phyloP scores from a whole-genome alignment of 306 rosid species.

The Rosa multiflora region DNA sequence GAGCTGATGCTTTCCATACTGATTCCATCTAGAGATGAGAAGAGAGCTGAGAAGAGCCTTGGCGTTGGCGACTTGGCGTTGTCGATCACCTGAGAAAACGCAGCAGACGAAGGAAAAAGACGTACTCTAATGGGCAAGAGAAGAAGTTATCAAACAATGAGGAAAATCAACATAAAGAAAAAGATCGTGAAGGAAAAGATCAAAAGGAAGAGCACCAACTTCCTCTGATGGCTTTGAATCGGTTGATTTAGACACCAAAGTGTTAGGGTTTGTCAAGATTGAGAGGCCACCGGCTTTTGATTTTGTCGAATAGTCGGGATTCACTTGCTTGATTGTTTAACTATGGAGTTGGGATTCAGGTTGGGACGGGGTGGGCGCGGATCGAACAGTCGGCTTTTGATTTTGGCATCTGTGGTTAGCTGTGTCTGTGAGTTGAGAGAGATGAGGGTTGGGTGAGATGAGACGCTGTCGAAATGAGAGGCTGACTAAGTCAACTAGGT shows the following conservation, averaged over 20 bases:
- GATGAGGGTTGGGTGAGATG: no score
- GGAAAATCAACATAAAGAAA: background rate
- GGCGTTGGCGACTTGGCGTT: no score
- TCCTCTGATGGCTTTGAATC: conserved; percentile 64
- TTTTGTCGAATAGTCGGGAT: conserved; percentile 32
- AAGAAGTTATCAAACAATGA: background rate
- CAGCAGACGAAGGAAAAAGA: background rate
- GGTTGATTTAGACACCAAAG: conserved; percentile 56
- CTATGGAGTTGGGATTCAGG: conserved; percentile 67
- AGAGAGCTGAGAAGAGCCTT: no score
- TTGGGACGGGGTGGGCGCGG: conserved; percentile 36
- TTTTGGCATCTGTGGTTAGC: no score
- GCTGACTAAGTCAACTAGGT: no score
- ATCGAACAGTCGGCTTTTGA: no score
- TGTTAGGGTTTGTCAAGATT: conserved; percentile 53
- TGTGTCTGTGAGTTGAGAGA: no score
- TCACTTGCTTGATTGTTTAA: conserved; percentile 62
- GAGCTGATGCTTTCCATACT: no score
- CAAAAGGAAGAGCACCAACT: conserved; percentile 12
- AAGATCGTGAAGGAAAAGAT: background rate
- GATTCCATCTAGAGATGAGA: no score
- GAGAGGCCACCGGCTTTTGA: conserved; percentile 61
- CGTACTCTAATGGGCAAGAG: background rate
- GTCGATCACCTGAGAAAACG: no score
- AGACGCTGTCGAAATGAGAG: no score